Evolutionary conservation across 331 rosid species (phyloP).

Genomic region (Malus hybrid): DNA sequence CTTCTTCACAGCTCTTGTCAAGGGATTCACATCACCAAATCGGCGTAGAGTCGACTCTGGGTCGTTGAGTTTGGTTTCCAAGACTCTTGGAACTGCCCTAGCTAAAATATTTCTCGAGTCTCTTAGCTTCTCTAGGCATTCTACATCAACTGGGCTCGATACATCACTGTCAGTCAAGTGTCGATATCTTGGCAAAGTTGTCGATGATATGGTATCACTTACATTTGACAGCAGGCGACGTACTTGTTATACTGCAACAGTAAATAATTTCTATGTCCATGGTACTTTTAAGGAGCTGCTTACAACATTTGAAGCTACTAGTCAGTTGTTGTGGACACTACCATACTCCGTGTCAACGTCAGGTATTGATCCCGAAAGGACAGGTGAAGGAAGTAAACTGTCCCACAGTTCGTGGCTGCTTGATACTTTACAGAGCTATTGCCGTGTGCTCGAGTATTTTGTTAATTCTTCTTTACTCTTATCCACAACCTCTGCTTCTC

Average conservation of each 20-base stretch:
- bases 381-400: conserved; percentile 59
- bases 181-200: conserved; percentile 91
- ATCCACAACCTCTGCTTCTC: conserved; percentile 83
- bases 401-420: conserved; percentile 75
- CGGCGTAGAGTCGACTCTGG: conserved; percentile 96
- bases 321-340: conserved; percentile 88
- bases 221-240: conserved; percentile 84
- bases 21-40: conserved; percentile 83
- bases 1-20: conserved; percentile 87
- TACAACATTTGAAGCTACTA: conserved; percentile 93
- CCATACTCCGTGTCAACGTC: conserved; percentile 55
- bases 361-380: conserved; percentile 50
- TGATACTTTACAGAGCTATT: conserved; percentile 82
- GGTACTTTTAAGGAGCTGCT: conserved; percentile 89
- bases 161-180: conserved; percentile 76
- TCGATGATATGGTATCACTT: conserved; percentile 84
- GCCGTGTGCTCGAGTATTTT: conserved; percentile 84
- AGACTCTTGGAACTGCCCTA: conserved; percentile 84
- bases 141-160: conserved; percentile 58
- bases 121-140: conserved; percentile 73
- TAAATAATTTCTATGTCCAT: conserved; percentile 87
- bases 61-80: conserved; percentile 69
- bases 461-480: conserved; percentile 84
- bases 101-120: conserved; percentile 87
- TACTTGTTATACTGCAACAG: conserved; percentile 76